Evolutionary conservation across 495 filamentous ascomycete species (phyloP).

Genomic region (Rhypophila decipiens): DNA sequence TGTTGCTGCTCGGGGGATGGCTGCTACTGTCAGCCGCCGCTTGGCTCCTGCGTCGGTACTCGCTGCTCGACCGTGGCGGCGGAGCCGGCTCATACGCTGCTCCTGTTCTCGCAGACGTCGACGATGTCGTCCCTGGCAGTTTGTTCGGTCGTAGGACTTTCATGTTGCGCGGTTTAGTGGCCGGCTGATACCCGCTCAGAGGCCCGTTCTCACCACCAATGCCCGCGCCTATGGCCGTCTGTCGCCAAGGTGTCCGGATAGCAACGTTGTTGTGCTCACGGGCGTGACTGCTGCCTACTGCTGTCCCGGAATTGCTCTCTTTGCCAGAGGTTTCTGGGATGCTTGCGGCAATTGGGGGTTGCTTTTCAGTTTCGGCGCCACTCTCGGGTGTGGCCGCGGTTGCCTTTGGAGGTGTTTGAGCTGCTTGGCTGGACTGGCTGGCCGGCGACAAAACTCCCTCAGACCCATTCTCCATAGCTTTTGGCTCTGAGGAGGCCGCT

Average conservation of each 20-base stretch:
- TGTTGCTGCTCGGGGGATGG: slow-evolving; percentile 20
- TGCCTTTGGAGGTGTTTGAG: slow-evolving; percentile 26
- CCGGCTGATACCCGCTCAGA: slow-evolving; percentile 52
- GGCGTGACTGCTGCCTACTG: slow-evolving; percentile 25
- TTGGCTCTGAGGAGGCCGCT: slow-evolving; percentile 5
- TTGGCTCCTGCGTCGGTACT: slow-evolving; percentile 34
- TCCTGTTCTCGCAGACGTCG: slow-evolving; percentile 37
- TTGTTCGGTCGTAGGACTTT: slow-evolving; percentile 71
- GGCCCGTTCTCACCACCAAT: slow-evolving; percentile 26
- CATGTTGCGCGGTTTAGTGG: slow-evolving; percentile 56
- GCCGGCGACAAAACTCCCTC: slow-evolving; percentile 20
- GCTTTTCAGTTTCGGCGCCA: slow-evolving; percentile 32
- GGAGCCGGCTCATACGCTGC: slow-evolving; percentile 39
- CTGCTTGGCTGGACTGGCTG: slow-evolving; percentile 25
- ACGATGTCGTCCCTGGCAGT: slow-evolving; percentile 37
- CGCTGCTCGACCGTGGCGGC: slow-evolving; percentile 26
- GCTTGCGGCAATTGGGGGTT: slow-evolving; percentile 16
- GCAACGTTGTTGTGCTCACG: slow-evolving; percentile 43
- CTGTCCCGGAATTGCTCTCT: slow-evolving; percentile 21
- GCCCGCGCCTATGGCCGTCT: slow-evolving; percentile 39
- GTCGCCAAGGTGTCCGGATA: slow-evolving; percentile 67
- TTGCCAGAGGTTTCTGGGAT: slow-evolving; percentile 21
- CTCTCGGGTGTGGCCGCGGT: slow-evolving; percentile 33
- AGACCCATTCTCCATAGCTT: slow-evolving; percentile 11
- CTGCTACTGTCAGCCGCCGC: slow-evolving; percentile 21